These are phyloP conservation scores for Acrocalymma vagum DNA, from an alignment of 2,329 filamentous ascomycete genomes.

Conservation along the genomic window DNA sequence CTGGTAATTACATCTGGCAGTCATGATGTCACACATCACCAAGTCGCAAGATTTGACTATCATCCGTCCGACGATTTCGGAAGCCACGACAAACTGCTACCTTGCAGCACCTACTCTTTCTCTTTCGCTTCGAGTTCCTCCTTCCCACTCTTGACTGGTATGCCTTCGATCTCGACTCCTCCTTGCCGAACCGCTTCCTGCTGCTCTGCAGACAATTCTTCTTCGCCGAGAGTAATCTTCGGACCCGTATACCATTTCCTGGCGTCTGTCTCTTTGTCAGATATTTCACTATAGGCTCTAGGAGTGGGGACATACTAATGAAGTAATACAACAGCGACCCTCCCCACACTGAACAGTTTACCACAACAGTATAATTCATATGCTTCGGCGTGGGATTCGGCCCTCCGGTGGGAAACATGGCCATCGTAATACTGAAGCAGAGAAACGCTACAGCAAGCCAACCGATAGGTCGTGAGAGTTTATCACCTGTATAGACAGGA, in stretches of 20 bases:
- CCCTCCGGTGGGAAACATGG: conserved; percentile 67
- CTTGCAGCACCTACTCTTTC: too few relatives aligned
- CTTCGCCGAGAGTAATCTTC: conserved; percentile 61
- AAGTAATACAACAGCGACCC: conserved; percentile 64
- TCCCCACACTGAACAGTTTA: conserved; percentile 67
- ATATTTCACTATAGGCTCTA: too few relatives aligned
- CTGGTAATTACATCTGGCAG: too few relatives aligned
- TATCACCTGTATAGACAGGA: conserved; percentile 65
- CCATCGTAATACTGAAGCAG: conserved; percentile 63
- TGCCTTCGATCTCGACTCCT: conserved; percentile 26
- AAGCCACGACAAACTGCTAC: too few relatives aligned
- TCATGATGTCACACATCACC: too few relatives aligned
- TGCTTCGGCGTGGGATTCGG: conserved; percentile 59
- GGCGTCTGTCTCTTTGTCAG: too few relatives aligned
- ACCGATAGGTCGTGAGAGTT: conserved; percentile 61
- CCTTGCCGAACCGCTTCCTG: conserved; percentile 21
- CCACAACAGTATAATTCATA: conserved; percentile 72
- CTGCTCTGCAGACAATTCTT: conserved; percentile 20
- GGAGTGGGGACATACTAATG: conserved; percentile 17
- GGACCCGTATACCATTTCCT: conserved; percentile 69
- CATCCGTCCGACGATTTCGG: too few relatives aligned
- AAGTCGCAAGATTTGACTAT: too few relatives aligned
- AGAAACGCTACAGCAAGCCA: conserved; percentile 64
- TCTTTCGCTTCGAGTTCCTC: too few relatives aligned
- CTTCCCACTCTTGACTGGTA: too few relatives aligned